Base-by-base conservation (phyloP, 1,284 basidiomycete genomes). In the Papiliotrema terrestris region DNA sequence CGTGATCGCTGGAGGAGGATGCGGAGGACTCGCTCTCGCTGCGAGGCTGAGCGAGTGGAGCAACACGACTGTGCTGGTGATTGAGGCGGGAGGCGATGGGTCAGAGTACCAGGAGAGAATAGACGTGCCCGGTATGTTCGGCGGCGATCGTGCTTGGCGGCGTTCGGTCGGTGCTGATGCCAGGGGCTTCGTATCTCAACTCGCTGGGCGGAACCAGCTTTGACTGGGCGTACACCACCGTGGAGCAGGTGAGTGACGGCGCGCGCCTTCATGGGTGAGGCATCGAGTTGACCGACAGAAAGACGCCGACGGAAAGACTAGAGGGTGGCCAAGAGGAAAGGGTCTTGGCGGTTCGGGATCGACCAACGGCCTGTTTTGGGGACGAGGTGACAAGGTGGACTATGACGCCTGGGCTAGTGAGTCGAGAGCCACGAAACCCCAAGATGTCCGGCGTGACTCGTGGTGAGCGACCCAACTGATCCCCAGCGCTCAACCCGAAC, bases 11-110 rank as follows among this genome's bases (percentile, higher is more conserved):
- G 76, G 76, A 36, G 88, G 87, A 35, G 88, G 88, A 42, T 81
- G 85, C 4, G 86, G 86, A 4, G 89, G 88, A 29, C 80, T 90
- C 22, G 84, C 85, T 8, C 71, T 91, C 26, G 89, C 87, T 0
- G 77, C 82, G 15, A 82, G 87, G 25, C 79, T 91, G n/a, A 82
- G 85, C 0, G 87, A 87, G 58, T 83, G 87, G 77, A 71, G 79
- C 0, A 83, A 82, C 62, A 79, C 78, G n/a, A 85, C 84, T 1
- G 85, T 90, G 9, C 80, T 86, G 36, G 85, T 88, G 42, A 79
- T 89, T 52, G 87, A 89, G 69, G 86, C 86, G 4, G 87, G 87
- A 17, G 79, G 80, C 42, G 80, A 83, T 36, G 86, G 86, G 1
- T 77, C 80, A 45, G 79, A 79, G 2, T 80, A 82, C 44, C 51